Evolutionary conservation across 108 stramenopile species (phyloP), one percentile per base, ranked within the genome.

Genomic region (Cyclotella cryptica): DNA sequence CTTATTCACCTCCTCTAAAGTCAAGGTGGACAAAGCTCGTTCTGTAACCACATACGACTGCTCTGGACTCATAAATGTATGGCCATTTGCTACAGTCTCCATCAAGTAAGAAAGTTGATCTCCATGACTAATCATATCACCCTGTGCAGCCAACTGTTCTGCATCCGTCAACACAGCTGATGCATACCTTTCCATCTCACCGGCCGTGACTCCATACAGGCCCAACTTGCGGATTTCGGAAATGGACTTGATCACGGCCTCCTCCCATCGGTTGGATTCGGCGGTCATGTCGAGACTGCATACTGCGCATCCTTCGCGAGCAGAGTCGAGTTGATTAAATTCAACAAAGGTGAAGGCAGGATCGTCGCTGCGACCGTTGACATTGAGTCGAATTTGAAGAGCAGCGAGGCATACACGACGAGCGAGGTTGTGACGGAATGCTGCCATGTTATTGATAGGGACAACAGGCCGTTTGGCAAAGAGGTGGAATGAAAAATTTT

Each of bases 291-390:
- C 98, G 46, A 99, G 72, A 86, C 92, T 96, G 80, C 97, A 98
- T 15, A 98, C 96, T 12, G 97, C 97, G 65, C 98, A 98, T 28
- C 96, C 98, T 86, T 98, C 96, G 14, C 98, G 90, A 29, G 98
- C 96, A 19, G 93, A 96, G 83, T 98, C 97, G 8, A 98, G 88
- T 84, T 98, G 96, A 78, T 98, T 98, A 84, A 98, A 98, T 85
- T 98, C 98, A 13, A 97, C 95, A 88, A 97, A 98, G 19, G 96
- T 97, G 74, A 97, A 98, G 9, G 96, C 94, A 3, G 97, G 98
- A 75, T 97, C 96, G 35, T 93, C 93, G 55, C 86, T 86, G 57
- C 94, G 83, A 19, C 96, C 93, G 43, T 91, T 92, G 49, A 98
- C 98, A 67, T 97, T 98, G 29, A 98, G 80, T 13, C 98, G 93